These are phyloP conservation scores for Prinsepia uniflora DNA, from an alignment of 306 rosid species.

Conservation along the genomic window DNA sequence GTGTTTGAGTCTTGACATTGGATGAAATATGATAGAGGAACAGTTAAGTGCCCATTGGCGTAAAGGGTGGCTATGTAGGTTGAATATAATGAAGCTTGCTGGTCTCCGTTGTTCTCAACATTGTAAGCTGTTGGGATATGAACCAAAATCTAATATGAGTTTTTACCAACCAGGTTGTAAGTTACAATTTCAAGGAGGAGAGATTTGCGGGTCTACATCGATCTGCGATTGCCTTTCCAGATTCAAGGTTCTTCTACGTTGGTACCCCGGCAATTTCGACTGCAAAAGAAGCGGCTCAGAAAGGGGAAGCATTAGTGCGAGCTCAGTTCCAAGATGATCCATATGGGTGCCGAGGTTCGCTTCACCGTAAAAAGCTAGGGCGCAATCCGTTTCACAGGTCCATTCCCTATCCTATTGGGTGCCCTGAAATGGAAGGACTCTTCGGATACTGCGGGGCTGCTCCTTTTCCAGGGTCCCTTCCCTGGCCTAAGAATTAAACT, in stretches of 20 bases:
- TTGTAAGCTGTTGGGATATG: not conserved
- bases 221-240: conserved; percentile 84
- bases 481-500: conserved; percentile 42
- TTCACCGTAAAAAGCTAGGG: conserved; percentile 60
- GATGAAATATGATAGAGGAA: conserved; percentile 6
- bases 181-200: conserved; percentile 84
- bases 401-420: conserved; percentile 85
- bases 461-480: conserved; percentile 68
- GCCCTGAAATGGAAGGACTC: conserved; percentile 83
- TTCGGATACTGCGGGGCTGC: conserved; percentile 77
- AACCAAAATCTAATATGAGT: conserved; percentile 2
- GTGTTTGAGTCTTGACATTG: not conserved
- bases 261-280: conserved; percentile 72
- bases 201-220: conserved; percentile 82
- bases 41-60: not conserved
- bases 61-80: not conserved
- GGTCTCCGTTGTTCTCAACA: not conserved
- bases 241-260: conserved; percentile 67
- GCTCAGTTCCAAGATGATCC: conserved; percentile 77
- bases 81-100: not conserved
- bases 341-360: conserved; percentile 77
- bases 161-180: conserved; percentile 59
- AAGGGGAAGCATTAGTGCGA: conserved; percentile 79
- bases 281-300: conserved; percentile 62
- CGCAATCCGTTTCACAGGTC: conserved; percentile 91